These are phyloP conservation scores for Pleurotus tuber-regium DNA, from an alignment of 768 basidiomycete species.

Conservation along the genomic window DNA sequence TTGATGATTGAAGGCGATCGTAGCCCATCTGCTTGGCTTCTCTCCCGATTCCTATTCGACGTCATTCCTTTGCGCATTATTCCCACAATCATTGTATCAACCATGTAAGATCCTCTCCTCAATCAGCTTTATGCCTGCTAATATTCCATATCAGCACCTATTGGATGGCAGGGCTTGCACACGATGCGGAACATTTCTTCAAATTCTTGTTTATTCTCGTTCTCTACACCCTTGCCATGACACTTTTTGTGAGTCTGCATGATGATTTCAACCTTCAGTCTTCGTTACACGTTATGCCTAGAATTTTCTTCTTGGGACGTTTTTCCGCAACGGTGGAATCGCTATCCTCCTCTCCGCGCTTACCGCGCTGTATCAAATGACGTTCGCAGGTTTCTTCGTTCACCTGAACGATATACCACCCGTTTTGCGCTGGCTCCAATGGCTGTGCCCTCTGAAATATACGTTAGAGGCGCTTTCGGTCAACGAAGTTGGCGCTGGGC, in stretches of 20 bases:
- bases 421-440: constrained; percentile 91
- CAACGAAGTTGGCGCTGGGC: constrained; percentile 88
- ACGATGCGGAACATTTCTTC: constrained; percentile 82
- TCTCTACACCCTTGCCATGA: constrained; percentile 81
- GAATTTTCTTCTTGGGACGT: constrained; percentile 88
- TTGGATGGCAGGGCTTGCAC: constrained; percentile 92
- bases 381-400: constrained; percentile 91
- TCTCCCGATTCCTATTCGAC: constrained; percentile 88
- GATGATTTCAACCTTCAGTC: no score
- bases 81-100: constrained; percentile 83
- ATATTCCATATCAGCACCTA: constrained; percentile 55
- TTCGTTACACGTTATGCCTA: no score
- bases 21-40: constrained; percentile 87
- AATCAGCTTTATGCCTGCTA: constrained; percentile 9
- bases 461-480: constrained; percentile 83
- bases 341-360: constrained; percentile 87
- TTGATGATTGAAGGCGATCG: not conserved
- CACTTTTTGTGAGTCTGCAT: constrained; percentile 64
- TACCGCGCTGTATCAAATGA: constrained; percentile 78
- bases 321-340: constrained; percentile 85
- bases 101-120: constrained; percentile 50
- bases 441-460: constrained; percentile 84
- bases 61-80: constrained; percentile 85
- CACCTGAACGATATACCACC: constrained; percentile 83
- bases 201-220: constrained; percentile 92